Evolutionary conservation across 164 flowering plant genomes (phyloP), one percentile per base, ranked within the genome.

Genomic region (Umbilicus rupestris): DNA sequence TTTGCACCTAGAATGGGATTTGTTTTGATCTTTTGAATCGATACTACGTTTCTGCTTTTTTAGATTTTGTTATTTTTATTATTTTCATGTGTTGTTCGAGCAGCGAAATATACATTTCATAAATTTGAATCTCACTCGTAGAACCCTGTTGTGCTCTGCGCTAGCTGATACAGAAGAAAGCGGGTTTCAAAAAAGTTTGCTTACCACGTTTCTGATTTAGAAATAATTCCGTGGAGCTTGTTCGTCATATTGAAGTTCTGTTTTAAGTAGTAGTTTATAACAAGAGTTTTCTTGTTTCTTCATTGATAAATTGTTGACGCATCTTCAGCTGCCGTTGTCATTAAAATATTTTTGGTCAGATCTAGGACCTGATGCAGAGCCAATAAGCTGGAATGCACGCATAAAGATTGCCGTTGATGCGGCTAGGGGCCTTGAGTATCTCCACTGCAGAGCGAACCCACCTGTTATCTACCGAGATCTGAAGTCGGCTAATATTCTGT

Each of bases 391-490:
- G 96, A 76, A 71, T 60, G 82, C 82, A 16, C 75, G 96, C 55
- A 72, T 90, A 26, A 86, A 87, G 70, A 80, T 90, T 63, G 96
- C 96, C 57, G 84, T 76, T 60, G 94, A 90, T 63, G 88, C 92
- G n/a, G 94, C 96, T 63, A 83, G 81, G 9, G 92, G 96, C 45
- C 80, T 90, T n/a, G 87, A 84, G 71, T 86, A 90, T 77, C 85
- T 90, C 55, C 96, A 90, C 67, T 82, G 86, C 78, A 78, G 68
- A 72, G 88, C 89, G 11, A 74, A 83, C 65, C 93, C 93, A 45
- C 88, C 91, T 12, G 91, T 90, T 41, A 90, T 90, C n/a, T 90
- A 90, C 71, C 91, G 93, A 29, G 96, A 90, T 74, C 70, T 90
- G 78, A 90, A 90, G 75, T 83, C 93, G 50, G 87, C 91, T 58